Percentiles rank a stretch among this genome's conserved stretches.
phyloP scores from a whole-genome alignment of 2,329 filamentous ascomycete species.

The Neurospora sp. region DNA sequence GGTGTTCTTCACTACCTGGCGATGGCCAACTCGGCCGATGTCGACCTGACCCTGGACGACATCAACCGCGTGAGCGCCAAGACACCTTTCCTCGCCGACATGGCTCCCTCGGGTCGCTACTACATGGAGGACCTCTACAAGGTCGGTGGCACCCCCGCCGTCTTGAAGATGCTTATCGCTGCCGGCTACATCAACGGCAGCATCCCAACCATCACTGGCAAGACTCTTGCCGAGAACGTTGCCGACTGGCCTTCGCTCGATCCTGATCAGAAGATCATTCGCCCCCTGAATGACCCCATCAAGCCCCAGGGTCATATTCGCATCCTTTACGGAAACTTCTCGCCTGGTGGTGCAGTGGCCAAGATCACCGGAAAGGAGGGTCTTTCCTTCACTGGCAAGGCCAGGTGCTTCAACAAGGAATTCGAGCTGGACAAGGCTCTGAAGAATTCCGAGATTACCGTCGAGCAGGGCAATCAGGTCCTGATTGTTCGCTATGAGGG shows the following conservation, averaged over 20 bases:
- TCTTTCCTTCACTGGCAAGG: conserved; percentile 67
- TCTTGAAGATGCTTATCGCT: conserved; percentile 77
- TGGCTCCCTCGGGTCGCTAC: conserved; percentile 75
- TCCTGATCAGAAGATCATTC: conserved; percentile 74
- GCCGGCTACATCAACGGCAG: conserved; percentile 65
- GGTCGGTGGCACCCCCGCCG: conserved; percentile 74
- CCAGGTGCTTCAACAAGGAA: conserved; percentile 82
- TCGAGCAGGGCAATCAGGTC: conserved; percentile 64
- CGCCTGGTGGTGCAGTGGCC: conserved; percentile 80
- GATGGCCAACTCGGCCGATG: conserved; percentile 78
- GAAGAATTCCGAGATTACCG: conserved; percentile 43
- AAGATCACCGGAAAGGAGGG: conserved; percentile 98
- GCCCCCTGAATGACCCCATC: conserved; percentile 61
- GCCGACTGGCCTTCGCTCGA: conserved; percentile 66
- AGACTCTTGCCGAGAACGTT: conserved; percentile 75
- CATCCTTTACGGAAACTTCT: conserved; percentile 78
- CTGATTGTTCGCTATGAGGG: conserved; percentile 90
- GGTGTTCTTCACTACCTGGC: conserved; percentile 82
- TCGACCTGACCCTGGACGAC: conserved; percentile 70
- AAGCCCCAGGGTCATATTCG: conserved; percentile 81
- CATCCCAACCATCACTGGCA: conserved; percentile 75
- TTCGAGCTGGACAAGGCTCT: conserved; percentile 67
- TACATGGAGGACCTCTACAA: conserved; percentile 79
- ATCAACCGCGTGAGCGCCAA: conserved; percentile 66
- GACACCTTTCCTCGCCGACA: conserved; percentile 77